A percentile compares a stretch with the other conserved stretches of the same genome.
These are phyloP conservation scores for Solanum hybrid DNA, from an alignment of 305 asterid species.

Conservation along the genomic window DNA sequence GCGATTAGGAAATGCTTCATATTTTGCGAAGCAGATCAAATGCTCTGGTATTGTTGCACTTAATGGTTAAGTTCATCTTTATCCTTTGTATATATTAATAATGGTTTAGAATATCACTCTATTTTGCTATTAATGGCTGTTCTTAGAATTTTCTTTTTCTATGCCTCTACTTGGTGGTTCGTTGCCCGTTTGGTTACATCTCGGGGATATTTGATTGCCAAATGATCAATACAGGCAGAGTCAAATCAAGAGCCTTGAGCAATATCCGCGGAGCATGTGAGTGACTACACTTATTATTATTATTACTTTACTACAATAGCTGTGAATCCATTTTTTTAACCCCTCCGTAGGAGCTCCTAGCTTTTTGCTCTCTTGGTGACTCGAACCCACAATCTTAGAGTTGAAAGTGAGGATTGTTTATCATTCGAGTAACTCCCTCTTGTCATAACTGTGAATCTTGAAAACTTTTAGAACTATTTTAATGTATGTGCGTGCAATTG, in stretches of 20 bases:
- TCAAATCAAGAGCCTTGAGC: not conserved
- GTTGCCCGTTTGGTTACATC: not conserved
- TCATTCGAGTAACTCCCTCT: not conserved
- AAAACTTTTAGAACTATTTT: not conserved
- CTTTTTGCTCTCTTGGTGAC: not conserved
- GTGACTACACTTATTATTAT: not conserved
- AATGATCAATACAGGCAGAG: not conserved
- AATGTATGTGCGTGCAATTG: not conserved
- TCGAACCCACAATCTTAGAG: no score
- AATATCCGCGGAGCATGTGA: not conserved
- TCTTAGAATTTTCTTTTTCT: not conserved
- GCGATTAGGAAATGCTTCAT: not conserved
- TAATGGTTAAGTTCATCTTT: not conserved
- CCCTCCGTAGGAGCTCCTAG: not conserved
- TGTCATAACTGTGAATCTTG: not conserved
- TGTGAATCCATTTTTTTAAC: not conserved
- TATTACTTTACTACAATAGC: no score
- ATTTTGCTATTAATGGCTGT: not conserved
- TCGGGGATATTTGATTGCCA: not conserved
- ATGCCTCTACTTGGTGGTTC: not conserved
- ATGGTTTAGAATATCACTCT: not conserved
- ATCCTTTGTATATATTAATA: not conserved
- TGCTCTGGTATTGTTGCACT: not conserved
- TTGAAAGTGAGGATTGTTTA: not conserved
- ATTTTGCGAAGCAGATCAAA: conserved; percentile 1